Percentiles rank a stretch among this genome's conserved stretches.
phyloP scores from a whole-genome alignment of 192 early-diverging fungal genomes.

The Backusella tarrabulga region DNA sequence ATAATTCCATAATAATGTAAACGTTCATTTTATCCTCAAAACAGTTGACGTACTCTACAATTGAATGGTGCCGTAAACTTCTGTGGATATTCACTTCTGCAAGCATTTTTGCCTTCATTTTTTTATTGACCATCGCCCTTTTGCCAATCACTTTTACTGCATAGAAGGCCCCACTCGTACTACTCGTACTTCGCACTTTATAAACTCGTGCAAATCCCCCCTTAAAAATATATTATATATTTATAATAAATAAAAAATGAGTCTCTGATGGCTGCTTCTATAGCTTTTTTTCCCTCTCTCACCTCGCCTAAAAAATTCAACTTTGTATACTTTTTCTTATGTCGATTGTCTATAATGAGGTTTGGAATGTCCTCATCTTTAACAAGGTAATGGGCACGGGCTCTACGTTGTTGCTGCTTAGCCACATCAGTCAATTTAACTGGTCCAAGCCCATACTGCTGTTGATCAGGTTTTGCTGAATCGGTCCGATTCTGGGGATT shows the following conservation, averaged over 20 bases:
- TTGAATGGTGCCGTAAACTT: constrained; percentile 66
- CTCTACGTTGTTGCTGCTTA: not conserved
- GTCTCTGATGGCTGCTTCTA: no score
- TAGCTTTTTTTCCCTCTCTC: not conserved
- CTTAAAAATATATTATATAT: constrained; percentile 10
- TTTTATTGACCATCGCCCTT: constrained; percentile 32
- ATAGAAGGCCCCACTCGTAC: not conserved
- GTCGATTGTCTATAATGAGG: not conserved
- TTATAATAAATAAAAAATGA: not conserved
- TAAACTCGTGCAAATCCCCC: constrained; percentile 28
- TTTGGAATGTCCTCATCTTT: not conserved
- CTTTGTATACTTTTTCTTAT: not conserved
- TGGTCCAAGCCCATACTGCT: not conserved
- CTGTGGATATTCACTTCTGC: constrained; percentile 82
- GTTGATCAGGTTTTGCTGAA: not conserved
- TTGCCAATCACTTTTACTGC: constrained; percentile 61
- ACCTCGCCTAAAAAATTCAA: constrained; percentile 21
- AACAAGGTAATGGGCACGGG: not conserved
- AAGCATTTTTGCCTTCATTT: constrained; percentile 48
- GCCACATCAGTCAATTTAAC: not conserved
- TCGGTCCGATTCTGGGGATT: not conserved
- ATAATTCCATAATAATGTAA: constrained; percentile 91
- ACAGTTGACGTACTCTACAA: constrained; percentile 76
- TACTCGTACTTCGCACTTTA: not conserved
- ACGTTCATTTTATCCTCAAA: constrained; percentile 90